Evolutionary conservation across 306 rosid species (phyloP).

Genomic region (Calophaca sinica): DNA sequence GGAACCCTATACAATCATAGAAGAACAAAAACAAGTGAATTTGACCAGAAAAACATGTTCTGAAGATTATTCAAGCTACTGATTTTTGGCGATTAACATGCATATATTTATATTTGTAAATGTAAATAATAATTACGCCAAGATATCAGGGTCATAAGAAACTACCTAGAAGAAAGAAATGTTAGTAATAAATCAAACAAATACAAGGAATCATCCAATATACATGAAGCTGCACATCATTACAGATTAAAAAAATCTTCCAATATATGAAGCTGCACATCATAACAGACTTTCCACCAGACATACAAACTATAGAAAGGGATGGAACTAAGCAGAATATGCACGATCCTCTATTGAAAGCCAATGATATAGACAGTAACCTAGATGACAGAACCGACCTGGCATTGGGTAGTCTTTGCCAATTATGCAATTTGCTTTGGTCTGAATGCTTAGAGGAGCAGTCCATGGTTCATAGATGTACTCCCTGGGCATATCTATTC

Average conservation of each 20-base stretch:
- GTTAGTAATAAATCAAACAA: neutral
- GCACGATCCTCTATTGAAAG: slow-evolving; percentile 6
- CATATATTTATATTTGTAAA: neutral
- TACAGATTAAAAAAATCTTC: slow-evolving; percentile 20
- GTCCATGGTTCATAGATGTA: slow-evolving; percentile 98
- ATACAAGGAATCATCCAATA: neutral
- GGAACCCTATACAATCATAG: slow-evolving; percentile 10
- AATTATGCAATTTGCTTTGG: slow-evolving; percentile 85
- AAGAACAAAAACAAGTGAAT: slow-evolving; percentile 1
- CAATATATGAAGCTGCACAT: neutral
- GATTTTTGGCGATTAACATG: neutral
- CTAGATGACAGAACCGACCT: slow-evolving; percentile 58
- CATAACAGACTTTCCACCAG: slow-evolving; percentile 26
- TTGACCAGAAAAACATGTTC: slow-evolving; percentile 12
- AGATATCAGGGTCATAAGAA: slow-evolving; percentile 9
- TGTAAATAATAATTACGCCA: neutral
- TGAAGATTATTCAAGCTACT: no score
- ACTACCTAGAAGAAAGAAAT: slow-evolving; percentile 2
- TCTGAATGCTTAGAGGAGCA: slow-evolving; percentile 88
- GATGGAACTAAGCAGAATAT: neutral
- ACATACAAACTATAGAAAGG: neutral
- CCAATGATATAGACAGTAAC: neutral
- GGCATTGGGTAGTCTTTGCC: slow-evolving; percentile 95
- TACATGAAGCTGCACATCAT: neutral
- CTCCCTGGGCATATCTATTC: slow-evolving; percentile 85